phyloP scores from a whole-genome alignment of 2,329 filamentous ascomycete species.

The Phyllosticta paracitricarpa region DNA sequence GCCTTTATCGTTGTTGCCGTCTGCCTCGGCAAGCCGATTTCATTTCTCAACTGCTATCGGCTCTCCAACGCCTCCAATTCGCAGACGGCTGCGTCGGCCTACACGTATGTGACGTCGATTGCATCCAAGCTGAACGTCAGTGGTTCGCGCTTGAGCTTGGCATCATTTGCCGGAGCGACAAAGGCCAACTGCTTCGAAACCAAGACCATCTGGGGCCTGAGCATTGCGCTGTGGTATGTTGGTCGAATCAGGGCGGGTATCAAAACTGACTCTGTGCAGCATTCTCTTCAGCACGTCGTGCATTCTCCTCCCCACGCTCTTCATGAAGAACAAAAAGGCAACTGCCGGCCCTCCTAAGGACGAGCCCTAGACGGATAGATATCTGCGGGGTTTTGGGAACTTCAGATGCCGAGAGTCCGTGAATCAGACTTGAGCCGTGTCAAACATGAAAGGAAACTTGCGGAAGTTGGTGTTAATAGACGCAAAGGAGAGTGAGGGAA shows the following conservation, averaged over 20 bases:
- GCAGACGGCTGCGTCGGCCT: slow-evolving; percentile 32
- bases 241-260: slow-evolving; percentile 12
- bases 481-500: no score
- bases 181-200: slow-evolving; percentile 67
- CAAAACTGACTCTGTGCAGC: slow-evolving; percentile 15
- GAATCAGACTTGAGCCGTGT: not conserved
- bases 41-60: slow-evolving; percentile 61
- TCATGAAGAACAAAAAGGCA: slow-evolving; percentile 40
- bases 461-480: not conserved
- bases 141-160: slow-evolving; percentile 41
- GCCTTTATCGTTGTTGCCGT: slow-evolving; percentile 70
- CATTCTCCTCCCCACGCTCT: slow-evolving; percentile 37
- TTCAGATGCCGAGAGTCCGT: not conserved
- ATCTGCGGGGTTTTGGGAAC: not conserved
- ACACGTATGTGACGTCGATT: slow-evolving; percentile 44
- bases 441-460: not conserved
- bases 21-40: slow-evolving; percentile 69
- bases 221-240: slow-evolving; percentile 62
- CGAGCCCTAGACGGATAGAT: slow-evolving; percentile 6
- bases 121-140: slow-evolving; percentile 42
- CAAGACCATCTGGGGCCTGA: slow-evolving; percentile 79
- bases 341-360: slow-evolving; percentile 22
- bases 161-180: slow-evolving; percentile 49
- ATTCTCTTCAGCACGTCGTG: slow-evolving; percentile 38
- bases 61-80: slow-evolving; percentile 37